Base-by-base conservation (phyloP, 2,329 filamentous ascomycete genomes). In the Tolypocladium endophyticum region DNA sequence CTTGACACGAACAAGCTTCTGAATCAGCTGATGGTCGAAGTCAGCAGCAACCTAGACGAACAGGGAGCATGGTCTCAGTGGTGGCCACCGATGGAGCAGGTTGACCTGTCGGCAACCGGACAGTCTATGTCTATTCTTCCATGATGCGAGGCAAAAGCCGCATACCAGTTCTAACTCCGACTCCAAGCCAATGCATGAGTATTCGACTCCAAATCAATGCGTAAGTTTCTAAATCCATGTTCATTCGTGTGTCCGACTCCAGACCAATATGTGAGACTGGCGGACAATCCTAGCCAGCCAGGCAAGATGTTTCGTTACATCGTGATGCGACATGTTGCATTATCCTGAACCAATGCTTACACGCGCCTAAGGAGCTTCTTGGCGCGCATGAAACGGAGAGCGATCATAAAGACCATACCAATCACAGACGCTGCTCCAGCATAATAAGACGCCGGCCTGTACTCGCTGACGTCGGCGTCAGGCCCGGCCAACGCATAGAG, bases 381-480 rank as follows among this genome's bases (percentile, higher is more conserved):
- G 18, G 25, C 38, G 20, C 58, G 61, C 57, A 45, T 60, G 8
- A 56, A 47, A 20, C 63, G 63, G 25, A 64, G 35, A 11, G 41
- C 36, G 18, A 64, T 36, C 23, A 67, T 63, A 23, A 65, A 63
- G 0, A 59, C 35, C 30, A 64, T 60, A 45, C 64, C 64, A 3
- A 64, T 61, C 43, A 66, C 56, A 1, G 67, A 68, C 61, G 66
- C 64, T 7, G 64, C 65, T 4, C 68, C 68, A 2, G 66, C 66
- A n/a, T 70, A 70, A 47, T 66, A 69, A 0, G 67, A 66, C 0
- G 68, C 68, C 3, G 67, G 68, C 9, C 68, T 60, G 52, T 68
- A 69, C 23, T 56, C 58, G 33, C 58, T 61, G 1, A 67, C 59
- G 18, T 62, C 61, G 18, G 61, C 62, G 1, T 52, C 62, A 14